Base-by-base conservation (phyloP, 2,329 filamentous ascomycete species). In the Fusarium sarcochroum region DNA sequence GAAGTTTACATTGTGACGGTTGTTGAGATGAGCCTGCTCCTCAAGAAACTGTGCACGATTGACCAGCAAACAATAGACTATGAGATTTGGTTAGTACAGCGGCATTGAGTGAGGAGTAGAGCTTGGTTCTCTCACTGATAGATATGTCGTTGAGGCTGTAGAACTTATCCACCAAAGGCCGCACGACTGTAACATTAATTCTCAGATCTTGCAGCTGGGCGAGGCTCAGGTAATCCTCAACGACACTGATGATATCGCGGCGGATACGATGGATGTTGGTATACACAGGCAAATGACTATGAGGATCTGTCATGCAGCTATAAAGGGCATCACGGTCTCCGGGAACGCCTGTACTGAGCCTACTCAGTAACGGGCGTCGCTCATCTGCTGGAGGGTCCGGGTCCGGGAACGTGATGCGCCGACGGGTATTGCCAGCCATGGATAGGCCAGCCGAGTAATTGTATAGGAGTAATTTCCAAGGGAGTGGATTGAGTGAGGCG, bases 41-140 rank as follows among this genome's bases (percentile, higher is more conserved):
- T 91, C 86, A 23, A 94, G 83, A 73, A 96, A 96, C 75, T 94
- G 91, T 34, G 89, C 88, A 15, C 92, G 87, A 74, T 97, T 96
- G 69, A 96, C 92, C 21, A 97, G 85, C 63, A 97, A 81, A 76
- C 92, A 95, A 77, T 95, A 96, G 13, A 96, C 91, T 90, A 72
- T 40, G 38, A 37, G 5, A 23, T 15, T 17, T 32, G 44, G 61
- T 73, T 32, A 70, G 51, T 49, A 38, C 30, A 25, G 17, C 20
- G 10, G 17, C 35, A 10, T 30, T 23, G 27, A 32, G 11, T 41
- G 40, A 54, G 18, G 17, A 25, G 27, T 9, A 41, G 7, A 11
- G 18, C 34, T 48, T 20, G 23, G 40, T 23, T 35, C 56, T 73
- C 84, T 68, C 80, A 91, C 89, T 86, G 56, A 94, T 89, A 2